These are phyloP conservation scores for Daldinia concentrica DNA, from an alignment of 495 filamentous ascomycete genomes.

Conservation along the genomic window DNA sequence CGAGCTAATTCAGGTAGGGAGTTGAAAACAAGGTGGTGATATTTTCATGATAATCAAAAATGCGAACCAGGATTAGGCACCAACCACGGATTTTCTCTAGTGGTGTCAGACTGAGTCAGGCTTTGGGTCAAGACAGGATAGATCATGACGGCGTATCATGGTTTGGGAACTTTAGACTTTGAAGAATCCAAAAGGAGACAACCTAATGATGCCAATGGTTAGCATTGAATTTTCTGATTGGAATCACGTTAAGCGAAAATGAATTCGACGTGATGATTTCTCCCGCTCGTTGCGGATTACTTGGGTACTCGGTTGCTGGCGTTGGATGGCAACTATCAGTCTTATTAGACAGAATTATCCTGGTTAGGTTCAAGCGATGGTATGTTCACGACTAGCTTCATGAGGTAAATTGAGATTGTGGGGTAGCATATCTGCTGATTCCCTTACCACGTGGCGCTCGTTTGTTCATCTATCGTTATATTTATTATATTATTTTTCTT, in stretches of 20 bases:
- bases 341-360: background rate
- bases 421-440: constrained; percentile 29
- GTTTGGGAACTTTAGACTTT: constrained; percentile 3
- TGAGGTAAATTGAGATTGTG: constrained; percentile 35
- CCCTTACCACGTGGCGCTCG: constrained; percentile 34
- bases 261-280: background rate
- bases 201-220: background rate
- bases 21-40: background rate
- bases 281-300: background rate
- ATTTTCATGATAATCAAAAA: background rate
- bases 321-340: constrained; percentile 1
- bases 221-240: background rate
- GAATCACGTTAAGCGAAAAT: constrained; percentile 1
- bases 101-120: constrained; percentile 15
- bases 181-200: background rate
- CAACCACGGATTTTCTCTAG: background rate
- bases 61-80: constrained; percentile 3
- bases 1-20: background rate
- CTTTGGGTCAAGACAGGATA: background rate
- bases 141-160: background rate
- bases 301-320: background rate
- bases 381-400: constrained; percentile 19
- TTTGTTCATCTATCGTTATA: constrained; percentile 22
- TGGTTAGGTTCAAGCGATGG: background rate
- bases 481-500: background rate